Percentiles rank a stretch among this genome's conserved stretches.
Conservation (phyloP, 163 green algal species). For the Chlamydomonas reinhardtii region DNA sequence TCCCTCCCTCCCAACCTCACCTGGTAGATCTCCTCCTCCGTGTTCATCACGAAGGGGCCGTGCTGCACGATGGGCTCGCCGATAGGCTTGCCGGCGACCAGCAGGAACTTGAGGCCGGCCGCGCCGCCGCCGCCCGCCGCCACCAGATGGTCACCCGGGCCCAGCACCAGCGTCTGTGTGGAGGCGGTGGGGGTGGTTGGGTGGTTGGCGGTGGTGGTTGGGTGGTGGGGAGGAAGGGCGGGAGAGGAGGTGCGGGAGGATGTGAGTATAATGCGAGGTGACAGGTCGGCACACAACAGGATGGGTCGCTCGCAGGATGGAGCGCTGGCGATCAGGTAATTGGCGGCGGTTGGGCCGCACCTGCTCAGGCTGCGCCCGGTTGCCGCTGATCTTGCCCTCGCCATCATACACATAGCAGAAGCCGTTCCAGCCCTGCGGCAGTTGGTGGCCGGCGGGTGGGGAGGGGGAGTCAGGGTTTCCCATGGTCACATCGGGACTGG, state of each 20-base stretch:
- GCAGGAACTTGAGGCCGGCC: constrained; percentile 85
- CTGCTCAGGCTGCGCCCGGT: constrained; percentile 54
- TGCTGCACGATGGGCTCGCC: constrained; percentile 92
- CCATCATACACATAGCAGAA: constrained; percentile 92
- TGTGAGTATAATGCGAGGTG: too few species aligned
- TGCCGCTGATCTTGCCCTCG: constrained; percentile 77
- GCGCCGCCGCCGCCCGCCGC: constrained; percentile 10
- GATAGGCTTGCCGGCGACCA: constrained; percentile 89
- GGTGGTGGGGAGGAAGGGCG: too few species aligned
- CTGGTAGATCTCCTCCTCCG: constrained; percentile 79
- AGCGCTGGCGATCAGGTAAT: too few species aligned
- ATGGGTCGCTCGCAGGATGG: too few species aligned
- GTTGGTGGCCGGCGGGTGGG: too few species aligned
- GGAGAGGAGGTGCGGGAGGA: too few species aligned
- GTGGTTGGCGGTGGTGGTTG: too few species aligned
- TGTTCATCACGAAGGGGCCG: constrained; percentile 83
- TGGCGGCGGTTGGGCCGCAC: constrained; percentile 30
- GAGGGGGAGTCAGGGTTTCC: too few species aligned
- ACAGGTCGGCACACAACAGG: too few species aligned
- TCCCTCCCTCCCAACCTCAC: background rate
- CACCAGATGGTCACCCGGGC: constrained; percentile 64
- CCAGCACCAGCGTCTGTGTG: constrained; percentile 64
- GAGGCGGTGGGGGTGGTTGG: background rate
- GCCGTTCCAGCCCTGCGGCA: constrained; percentile 47
- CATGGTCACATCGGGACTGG: too few species aligned